Evolutionary conservation across 768 basidiomycete genomes (phyloP).

Genomic region (Psilocybe subaeruginosa): DNA sequence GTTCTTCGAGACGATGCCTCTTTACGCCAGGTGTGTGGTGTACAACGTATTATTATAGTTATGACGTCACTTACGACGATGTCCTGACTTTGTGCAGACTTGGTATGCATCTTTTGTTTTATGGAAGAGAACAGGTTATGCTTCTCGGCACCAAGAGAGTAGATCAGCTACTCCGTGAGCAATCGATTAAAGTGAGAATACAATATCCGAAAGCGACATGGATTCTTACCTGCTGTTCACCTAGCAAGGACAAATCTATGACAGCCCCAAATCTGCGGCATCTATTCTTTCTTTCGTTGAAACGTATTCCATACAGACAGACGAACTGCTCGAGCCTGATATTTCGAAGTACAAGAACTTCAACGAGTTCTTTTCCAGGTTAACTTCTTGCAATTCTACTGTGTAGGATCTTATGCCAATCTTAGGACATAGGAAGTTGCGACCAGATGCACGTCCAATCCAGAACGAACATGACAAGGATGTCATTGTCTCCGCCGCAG

Average conservation of each 20-base stretch:
- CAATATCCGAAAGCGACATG: not conserved
- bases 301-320: slow-evolving; percentile 54
- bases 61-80: slow-evolving; percentile 8
- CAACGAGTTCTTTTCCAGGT: slow-evolving; percentile 80
- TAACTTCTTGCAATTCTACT: not conserved
- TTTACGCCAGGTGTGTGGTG: slow-evolving; percentile 52
- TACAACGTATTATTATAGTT: not conserved
- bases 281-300: slow-evolving; percentile 59
- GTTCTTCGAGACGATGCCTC: slow-evolving; percentile 77
- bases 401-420: too few species aligned
- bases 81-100: slow-evolving; percentile 33
- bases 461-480: slow-evolving; percentile 52
- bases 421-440: slow-evolving; percentile 45
- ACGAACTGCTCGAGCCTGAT: slow-evolving; percentile 69
- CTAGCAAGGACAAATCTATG: slow-evolving; percentile 60
- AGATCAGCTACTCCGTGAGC: slow-evolving; percentile 52
- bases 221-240: too few species aligned
- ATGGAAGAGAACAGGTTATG: slow-evolving; percentile 52
- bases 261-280: slow-evolving; percentile 50
- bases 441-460: slow-evolving; percentile 62
- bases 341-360: slow-evolving; percentile 64
- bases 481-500: slow-evolving; percentile 68
- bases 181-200: slow-evolving; percentile 51
- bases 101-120: slow-evolving; percentile 80
- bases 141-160: slow-evolving; percentile 50